Percentiles rank a stretch among this genome's conserved stretches.
Conservation (phyloP, 169 alveolate genomes). For the Plasmodium gaboni region DNA sequence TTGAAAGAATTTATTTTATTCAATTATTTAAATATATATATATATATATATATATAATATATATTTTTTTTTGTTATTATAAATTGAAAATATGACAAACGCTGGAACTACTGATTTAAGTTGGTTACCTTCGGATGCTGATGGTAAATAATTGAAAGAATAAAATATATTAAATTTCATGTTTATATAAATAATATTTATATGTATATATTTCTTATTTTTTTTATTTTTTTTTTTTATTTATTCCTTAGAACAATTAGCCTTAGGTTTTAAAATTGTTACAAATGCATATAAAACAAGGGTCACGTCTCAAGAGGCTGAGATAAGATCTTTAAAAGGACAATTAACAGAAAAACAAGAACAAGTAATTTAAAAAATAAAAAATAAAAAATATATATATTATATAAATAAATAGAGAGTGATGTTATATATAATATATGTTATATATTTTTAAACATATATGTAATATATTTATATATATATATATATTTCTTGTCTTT, state of each 20-base stretch:
- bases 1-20: too few relatives aligned
- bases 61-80: conserved; percentile 1
- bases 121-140: conserved; percentile 88
- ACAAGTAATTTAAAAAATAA: conserved; percentile 68
- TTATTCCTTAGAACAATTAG: conserved; percentile 85
- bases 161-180: neutral
- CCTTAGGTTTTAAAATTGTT: conserved; percentile 88
- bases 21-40: too few relatives aligned
- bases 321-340: conserved; percentile 85
- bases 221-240: neutral
- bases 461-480: neutral
- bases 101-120: conserved; percentile 80
- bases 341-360: conserved; percentile 87
- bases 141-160: conserved; percentile 71
- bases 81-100: conserved; percentile 52
- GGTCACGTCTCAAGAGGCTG: conserved; percentile 86
- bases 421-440: too few relatives aligned
- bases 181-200: neutral
- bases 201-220: neutral
- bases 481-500: neutral
- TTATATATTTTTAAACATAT: neutral
- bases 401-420: neutral
- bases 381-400: neutral
- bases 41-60: too few relatives aligned
- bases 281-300: conserved; percentile 90